Evolutionary conservation across 352 stramenopile genomes (phyloP), one percentile per base, ranked within the genome.

Genomic region (Globisporangium okanoganense): DNA sequence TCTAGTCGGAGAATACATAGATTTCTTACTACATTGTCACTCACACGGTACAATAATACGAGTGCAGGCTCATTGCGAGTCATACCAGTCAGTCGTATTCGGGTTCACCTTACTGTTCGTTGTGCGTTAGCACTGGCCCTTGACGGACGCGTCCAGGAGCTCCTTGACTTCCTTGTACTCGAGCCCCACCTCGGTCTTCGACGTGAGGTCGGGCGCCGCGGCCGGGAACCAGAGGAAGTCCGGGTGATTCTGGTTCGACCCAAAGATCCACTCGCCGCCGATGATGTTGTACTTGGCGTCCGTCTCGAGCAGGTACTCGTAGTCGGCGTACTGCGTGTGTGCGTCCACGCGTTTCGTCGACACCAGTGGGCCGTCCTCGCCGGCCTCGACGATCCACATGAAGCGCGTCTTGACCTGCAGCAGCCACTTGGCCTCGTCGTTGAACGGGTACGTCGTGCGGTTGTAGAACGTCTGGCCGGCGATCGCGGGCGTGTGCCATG

Each of bases 221-320:
- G 77, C 69, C 18, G 76, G 72, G n/a, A 92, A 75, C 82, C 82
- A 92, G 2, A 90, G 47, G 56, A 92, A 92, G 47, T 92, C 82
- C 0, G 78, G 75, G 61, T 92, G 82, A 52, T 80, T 75, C 9
- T 56, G 61, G 48, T 73, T 82, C 48, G 79, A 88, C 3, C 61
- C 70, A 10, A 61, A 65, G 31, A 92, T 31, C 82, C 82, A 92
- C 62, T 92, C 82, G 3, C 82, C 82, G 48, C 82, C 82, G 13
- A 90, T 70, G 66, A 92, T 85, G 55, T 85, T 70, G 51, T 80
- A 75, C 7, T 64, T 64, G n/a, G 70, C 70, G 62, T 92, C 73
- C 35, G 80, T 78, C 66, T 92, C 82, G 9, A 91, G 71, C 9
- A 87, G 36, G 61, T 90, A 90, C 56, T 88, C 67, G 69, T 90